A percentile compares a stretch with the other conserved stretches of the same genome.
phyloP scores from a whole-genome alignment of 2,329 filamentous ascomycete genomes.

The Botrytis hyacinthi region DNA sequence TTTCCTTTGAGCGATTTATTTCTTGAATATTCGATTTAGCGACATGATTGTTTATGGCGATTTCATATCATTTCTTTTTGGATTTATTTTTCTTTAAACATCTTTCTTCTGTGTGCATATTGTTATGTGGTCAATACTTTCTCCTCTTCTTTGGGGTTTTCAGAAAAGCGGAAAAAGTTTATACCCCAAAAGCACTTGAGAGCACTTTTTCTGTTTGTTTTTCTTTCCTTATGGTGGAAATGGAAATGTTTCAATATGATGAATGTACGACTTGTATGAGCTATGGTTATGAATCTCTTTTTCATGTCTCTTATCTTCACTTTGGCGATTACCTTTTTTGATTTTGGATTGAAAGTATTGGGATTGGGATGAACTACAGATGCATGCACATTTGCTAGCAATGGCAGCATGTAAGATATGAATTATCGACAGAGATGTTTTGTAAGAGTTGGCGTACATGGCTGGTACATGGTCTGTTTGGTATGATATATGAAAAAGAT shows the following conservation, averaged over 20 bases:
- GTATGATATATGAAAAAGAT: neutral
- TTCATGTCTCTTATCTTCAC: constrained; percentile 20
- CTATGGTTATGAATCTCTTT: constrained; percentile 34
- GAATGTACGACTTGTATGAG: constrained; percentile 38
- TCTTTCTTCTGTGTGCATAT: constrained; percentile 30
- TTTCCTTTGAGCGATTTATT: constrained; percentile 27
- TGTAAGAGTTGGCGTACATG: constrained; percentile 14
- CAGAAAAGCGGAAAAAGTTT: constrained; percentile 32
- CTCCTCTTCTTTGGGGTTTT: constrained; percentile 29
- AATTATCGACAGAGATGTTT: constrained; percentile 4
- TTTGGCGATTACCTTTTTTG: neutral
- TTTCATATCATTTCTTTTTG: constrained; percentile 26
- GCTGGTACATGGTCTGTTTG: constrained; percentile 14
- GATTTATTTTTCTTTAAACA: constrained; percentile 23
- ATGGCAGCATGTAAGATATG: constrained; percentile 21
- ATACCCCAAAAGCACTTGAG: constrained; percentile 33
- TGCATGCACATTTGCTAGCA: constrained; percentile 16
- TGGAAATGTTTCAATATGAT: constrained; percentile 32
- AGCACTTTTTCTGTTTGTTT: neutral
- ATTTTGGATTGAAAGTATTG: constrained; percentile 4
- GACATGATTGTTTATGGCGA: constrained; percentile 23
- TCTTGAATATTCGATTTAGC: constrained; percentile 28
- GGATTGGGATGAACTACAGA: constrained; percentile 6
- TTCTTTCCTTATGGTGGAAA: constrained; percentile 21
- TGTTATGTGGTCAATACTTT: constrained; percentile 28